A percentile compares a stretch with the other conserved stretches of the same genome.
phyloP scores from a whole-genome alignment of 1,139 yeast species.

The Maudiozyma humilis region DNA sequence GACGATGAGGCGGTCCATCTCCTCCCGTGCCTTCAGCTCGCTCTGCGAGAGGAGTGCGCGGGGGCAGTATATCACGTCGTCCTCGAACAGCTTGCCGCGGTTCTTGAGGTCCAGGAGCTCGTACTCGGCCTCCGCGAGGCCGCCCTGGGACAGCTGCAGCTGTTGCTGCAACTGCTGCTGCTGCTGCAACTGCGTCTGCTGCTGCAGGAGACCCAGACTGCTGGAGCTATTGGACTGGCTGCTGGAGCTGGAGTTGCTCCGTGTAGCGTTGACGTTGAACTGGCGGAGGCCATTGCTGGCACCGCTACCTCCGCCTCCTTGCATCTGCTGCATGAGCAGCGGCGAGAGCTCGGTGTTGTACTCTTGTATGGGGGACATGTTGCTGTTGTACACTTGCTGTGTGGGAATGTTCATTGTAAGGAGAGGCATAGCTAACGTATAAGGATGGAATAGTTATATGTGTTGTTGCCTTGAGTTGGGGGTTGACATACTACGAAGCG shows the following conservation, averaged over 20 bases:
- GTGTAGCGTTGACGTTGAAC: slow-evolving; percentile 10
- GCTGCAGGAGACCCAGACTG: too few relatives aligned
- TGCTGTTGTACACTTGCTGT: neutral
- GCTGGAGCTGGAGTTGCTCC: slow-evolving; percentile 13
- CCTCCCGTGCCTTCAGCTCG: slow-evolving; percentile 17
- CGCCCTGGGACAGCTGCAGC: neutral
- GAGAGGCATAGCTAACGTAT: too few relatives aligned
- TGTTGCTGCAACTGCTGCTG: neutral
- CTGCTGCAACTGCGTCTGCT: slow-evolving; percentile 4
- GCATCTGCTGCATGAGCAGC: neutral
- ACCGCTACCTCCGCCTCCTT: neutral
- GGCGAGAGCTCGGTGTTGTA: neutral
- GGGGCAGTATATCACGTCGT: slow-evolving; percentile 28
- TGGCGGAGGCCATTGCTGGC: neutral
- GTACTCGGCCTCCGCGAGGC: neutral
- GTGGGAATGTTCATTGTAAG: too few relatives aligned
- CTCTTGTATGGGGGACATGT: neutral
- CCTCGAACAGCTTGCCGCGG: slow-evolving; percentile 24
- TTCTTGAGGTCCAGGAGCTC: slow-evolving; percentile 10
- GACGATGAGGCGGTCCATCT: slow-evolving; percentile 13
- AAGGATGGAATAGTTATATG: too few relatives aligned
- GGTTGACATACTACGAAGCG: too few relatives aligned
- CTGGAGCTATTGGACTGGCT: too few relatives aligned
- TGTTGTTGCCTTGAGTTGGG: too few relatives aligned
- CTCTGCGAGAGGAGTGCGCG: slow-evolving; percentile 18